Conservation (phyloP, 352 stramenopile genomes). For the Pythium guiyangense region DNA sequence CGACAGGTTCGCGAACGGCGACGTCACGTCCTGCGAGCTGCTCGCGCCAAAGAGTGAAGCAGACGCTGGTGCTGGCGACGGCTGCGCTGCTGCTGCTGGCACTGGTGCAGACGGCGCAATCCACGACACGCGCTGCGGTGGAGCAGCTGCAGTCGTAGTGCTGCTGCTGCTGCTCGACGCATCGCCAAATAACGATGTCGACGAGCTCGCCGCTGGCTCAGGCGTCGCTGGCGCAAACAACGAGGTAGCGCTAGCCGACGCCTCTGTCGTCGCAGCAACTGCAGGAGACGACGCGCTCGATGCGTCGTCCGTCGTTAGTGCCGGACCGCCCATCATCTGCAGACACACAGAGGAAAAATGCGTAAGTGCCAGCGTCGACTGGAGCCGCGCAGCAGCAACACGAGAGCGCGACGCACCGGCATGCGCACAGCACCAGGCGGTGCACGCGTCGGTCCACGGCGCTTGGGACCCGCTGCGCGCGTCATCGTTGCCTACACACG, state of each 20-base stretch:
- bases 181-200: slow-evolving; percentile 13
- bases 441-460: slow-evolving; percentile 54
- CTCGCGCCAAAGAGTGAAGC: not conserved
- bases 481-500: slow-evolving; percentile 62
- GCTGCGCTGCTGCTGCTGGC: not conserved
- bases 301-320: not conserved
- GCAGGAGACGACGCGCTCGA: not conserved
- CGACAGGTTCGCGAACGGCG: not conserved
- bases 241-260: not conserved
- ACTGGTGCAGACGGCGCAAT: slow-evolving; percentile 12
- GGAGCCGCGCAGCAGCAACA: not conserved
- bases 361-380: not conserved
- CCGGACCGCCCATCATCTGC: slow-evolving; percentile 34
- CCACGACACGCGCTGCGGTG: not conserved
- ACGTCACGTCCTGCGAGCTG: not conserved
- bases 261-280: not conserved
- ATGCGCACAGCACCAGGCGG: slow-evolving; percentile 65
- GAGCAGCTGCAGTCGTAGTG: not conserved
- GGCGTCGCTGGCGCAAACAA: not conserved
- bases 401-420: slow-evolving; percentile 23
- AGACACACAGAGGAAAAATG: not conserved
- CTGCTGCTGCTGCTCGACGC: not conserved
- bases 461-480: slow-evolving; percentile 69
- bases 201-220: not conserved
- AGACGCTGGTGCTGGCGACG: not conserved